These are phyloP conservation scores for Candida glucosophila DNA, from an alignment of 1,139 yeast species.

Conservation along the genomic window DNA sequence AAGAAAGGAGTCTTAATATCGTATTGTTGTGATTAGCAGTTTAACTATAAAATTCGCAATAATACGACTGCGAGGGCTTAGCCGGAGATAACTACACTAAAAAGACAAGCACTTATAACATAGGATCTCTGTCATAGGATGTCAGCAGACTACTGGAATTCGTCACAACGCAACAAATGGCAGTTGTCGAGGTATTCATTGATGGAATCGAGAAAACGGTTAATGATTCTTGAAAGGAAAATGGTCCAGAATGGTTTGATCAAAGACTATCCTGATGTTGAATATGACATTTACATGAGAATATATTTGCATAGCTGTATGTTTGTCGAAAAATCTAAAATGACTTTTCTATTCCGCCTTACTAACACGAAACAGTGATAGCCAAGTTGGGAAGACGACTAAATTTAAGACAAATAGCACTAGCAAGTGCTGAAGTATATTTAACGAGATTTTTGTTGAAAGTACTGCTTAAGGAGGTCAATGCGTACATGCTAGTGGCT, in stretches of 20 bases:
- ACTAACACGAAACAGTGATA: constrained; percentile 27
- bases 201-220: constrained; percentile 31
- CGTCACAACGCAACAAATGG: constrained; percentile 37
- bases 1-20: too few relatives aligned
- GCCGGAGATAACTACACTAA: too few relatives aligned
- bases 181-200: constrained; percentile 32
- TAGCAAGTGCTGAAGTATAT: constrained; percentile 86
- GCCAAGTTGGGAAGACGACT: constrained; percentile 73
- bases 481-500: constrained; percentile 70
- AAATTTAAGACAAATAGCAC: constrained; percentile 69
- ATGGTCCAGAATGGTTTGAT: constrained; percentile 41
- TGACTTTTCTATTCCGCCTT: background rate
- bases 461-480: constrained; percentile 73
- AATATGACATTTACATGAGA: constrained; percentile 54
- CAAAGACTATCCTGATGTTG: constrained; percentile 34
- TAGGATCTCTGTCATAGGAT: too few relatives aligned
- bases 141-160: constrained; percentile 44
- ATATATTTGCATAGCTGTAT: constrained; percentile 54
- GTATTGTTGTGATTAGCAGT: too few relatives aligned
- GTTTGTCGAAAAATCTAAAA: constrained; percentile 5
- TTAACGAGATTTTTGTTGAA: constrained; percentile 63
- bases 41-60: too few relatives aligned
- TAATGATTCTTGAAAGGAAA: constrained; percentile 32
- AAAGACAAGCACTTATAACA: too few relatives aligned
- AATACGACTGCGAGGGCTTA: too few relatives aligned